Conservation (phyloP, 805 yeast genomes). For the Nakazawaea molendinolei region DNA sequence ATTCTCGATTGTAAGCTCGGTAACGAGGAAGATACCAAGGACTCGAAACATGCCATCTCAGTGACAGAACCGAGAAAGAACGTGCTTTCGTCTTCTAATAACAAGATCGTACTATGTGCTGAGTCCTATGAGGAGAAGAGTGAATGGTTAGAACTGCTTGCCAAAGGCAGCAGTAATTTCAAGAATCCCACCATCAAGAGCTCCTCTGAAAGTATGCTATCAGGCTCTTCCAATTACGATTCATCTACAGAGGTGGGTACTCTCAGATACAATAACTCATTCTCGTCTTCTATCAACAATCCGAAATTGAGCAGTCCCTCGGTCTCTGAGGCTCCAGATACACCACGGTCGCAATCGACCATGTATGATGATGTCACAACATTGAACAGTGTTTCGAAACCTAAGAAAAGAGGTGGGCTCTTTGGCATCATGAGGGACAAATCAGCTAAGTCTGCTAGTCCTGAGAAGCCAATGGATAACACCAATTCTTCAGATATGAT, state of each 20-base stretch:
- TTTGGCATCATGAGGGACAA: slow-evolving; percentile 9
- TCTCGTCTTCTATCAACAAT: not conserved
- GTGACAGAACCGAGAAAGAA: slow-evolving; percentile 37
- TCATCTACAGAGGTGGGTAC: slow-evolving; percentile 2
- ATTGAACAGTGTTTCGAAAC: slow-evolving; percentile 7
- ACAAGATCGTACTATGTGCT: slow-evolving; percentile 52
- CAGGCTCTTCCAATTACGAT: slow-evolving; percentile 1
- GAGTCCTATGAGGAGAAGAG: slow-evolving; percentile 76
- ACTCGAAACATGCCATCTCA: slow-evolving; percentile 56
- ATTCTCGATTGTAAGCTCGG: slow-evolving; percentile 32
- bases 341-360: slow-evolving; percentile 5
- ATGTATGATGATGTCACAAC: slow-evolving; percentile 4
- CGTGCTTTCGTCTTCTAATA: slow-evolving; percentile 24
- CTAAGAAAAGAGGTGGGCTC: slow-evolving; percentile 12
- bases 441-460: slow-evolving; percentile 1
- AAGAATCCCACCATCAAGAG: not conserved
- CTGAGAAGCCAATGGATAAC: slow-evolving; percentile 4
- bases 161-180: slow-evolving; percentile 5
- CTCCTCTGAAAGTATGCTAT: slow-evolving; percentile 3
- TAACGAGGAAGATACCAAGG: slow-evolving; percentile 24
- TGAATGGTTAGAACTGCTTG: slow-evolving; percentile 49
- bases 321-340: slow-evolving; percentile 3
- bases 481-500: slow-evolving; percentile 3
- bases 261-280: slow-evolving; percentile 1
- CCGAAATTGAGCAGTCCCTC: slow-evolving; percentile 7